phyloP scores from a whole-genome alignment of 495 filamentous ascomycete species.

The Penicillium crystallinum region DNA sequence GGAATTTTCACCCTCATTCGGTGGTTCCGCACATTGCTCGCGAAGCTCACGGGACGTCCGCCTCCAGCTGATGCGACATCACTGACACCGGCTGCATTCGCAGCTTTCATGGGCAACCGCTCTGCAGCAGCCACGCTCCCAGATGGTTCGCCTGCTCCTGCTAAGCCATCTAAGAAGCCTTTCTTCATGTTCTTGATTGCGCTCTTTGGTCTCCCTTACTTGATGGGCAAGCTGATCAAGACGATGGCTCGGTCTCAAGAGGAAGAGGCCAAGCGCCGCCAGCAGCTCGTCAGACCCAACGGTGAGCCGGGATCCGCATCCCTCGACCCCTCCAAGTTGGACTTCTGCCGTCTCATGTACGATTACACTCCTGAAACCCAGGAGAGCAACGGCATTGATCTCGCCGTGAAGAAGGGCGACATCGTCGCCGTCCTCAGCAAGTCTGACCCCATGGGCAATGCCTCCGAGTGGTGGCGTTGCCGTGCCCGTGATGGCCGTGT shows the following conservation, averaged over 20 bases:
- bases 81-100: constrained; percentile 84
- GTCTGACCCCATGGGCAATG: constrained; percentile 84
- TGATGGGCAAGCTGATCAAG: constrained; percentile 92
- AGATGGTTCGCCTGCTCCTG: constrained; percentile 50
- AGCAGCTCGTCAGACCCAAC: constrained; percentile 47
- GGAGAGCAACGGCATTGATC: constrained; percentile 69
- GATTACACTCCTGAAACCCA: constrained; percentile 79
- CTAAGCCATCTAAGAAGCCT: constrained; percentile 84
- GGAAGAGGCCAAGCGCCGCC: constrained; percentile 62
- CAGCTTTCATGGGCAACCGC: constrained; percentile 63
- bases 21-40: constrained; percentile 85
- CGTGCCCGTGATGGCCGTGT: constrained; percentile 85
- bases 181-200: constrained; percentile 93
- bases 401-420: constrained; percentile 91
- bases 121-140: constrained; percentile 42
- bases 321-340: constrained; percentile 80
- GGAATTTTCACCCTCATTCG: constrained; percentile 95
- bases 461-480: constrained; percentile 96
- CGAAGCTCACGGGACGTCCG: constrained; percentile 91
- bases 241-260: constrained; percentile 77
- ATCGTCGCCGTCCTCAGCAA: constrained; percentile 92
- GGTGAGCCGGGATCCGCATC: constrained; percentile 44
- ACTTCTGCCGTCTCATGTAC: constrained; percentile 91
- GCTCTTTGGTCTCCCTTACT: constrained; percentile 89
- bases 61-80: constrained; percentile 79